Percentiles rank a stretch among this genome's conserved stretches.
These are phyloP conservation scores for Penicillium riverlandense DNA, from an alignment of 495 filamentous ascomycete species.

Conservation along the genomic window DNA sequence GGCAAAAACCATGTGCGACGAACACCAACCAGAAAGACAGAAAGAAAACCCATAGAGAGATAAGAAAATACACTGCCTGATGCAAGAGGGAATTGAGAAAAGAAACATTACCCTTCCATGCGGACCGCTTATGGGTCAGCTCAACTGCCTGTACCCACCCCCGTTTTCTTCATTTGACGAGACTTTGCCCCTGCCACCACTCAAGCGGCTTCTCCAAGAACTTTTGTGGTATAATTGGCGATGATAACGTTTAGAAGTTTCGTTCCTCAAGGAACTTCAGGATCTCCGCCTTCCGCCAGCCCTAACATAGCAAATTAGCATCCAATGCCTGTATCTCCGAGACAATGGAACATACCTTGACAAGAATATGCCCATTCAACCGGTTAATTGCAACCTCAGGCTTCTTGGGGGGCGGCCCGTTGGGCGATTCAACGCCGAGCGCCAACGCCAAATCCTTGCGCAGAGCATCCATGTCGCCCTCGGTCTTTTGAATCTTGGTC, in stretches of 20 bases:
- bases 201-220: too few species aligned
- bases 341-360: slow-evolving; percentile 44
- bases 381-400: slow-evolving; percentile 49
- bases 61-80: slow-evolving; percentile 12
- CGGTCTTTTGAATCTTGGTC: slow-evolving; percentile 70
- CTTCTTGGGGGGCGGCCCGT: slow-evolving; percentile 18
- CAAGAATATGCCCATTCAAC: slow-evolving; percentile 55
- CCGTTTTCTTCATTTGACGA: not conserved
- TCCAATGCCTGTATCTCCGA: not conserved
- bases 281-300: slow-evolving; percentile 46
- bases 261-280: slow-evolving; percentile 39
- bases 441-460: slow-evolving; percentile 40
- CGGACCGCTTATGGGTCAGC: too few species aligned
- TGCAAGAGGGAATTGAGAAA: slow-evolving; percentile 7
- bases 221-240: too few species aligned
- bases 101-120: slow-evolving; percentile 2
- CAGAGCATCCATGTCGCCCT: slow-evolving; percentile 59
- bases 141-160: slow-evolving; percentile 1
- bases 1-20: not conserved
- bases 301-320: slow-evolving; percentile 18
- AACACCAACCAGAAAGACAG: slow-evolving; percentile 5
- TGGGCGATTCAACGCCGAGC: slow-evolving; percentile 37
- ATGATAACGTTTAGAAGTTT: slow-evolving; percentile 30
- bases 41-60: slow-evolving; percentile 11
- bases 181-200: too few species aligned